Base-by-base conservation (phyloP, 148 eudicot genomes). In the Heliamphora exappendiculata region DNA sequence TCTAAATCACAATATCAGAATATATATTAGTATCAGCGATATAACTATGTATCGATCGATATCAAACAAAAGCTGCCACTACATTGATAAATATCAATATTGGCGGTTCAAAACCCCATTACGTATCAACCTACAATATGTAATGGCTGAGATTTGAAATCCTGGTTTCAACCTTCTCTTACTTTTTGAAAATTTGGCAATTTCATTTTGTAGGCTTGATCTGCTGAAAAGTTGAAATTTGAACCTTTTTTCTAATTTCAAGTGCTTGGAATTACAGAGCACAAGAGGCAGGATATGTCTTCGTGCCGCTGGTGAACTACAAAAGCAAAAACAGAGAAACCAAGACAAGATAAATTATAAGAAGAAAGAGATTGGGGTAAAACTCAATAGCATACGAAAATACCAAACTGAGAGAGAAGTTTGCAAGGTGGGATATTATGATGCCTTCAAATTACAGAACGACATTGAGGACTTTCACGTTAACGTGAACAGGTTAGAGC, bases 241-340 rank as follows among this genome's bases (percentile, higher is more conserved):
- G 4, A 55, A 26, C 22, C 16, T 74, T 47, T 6, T 20, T 22
- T 45, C 81, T 73, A 36, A 82, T 24, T 67, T 67, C 69, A 70
- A 67, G 62, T 49, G 36, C 39, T 72, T 60, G 37, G 72, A 67
- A 67, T 84, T 73, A 59, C 89, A 90, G 98, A 92, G 90, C 81
- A 79, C 88, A 50, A 81, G 80, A 86, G 97, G 93, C n/a, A 81
- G 96, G 77, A 73, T 94, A 55, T 89, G 92, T 68, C 87, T 94
- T 53, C 88, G 92, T 62, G 98, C 98, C 13, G 92, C 97, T 64
- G 97, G 93, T 59, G 93, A 88, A 74, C 76, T 88, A 58, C 87
- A 89, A 78, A 85, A 80, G 80, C 97, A 88, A 70, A 92, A 84
- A 71, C 81, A 42, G 67, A 81, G 68, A 81, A 92, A 89, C 82